Conservation (phyloP, 768 basidiomycete genomes). For the Lactifluus subvellereus region DNA sequence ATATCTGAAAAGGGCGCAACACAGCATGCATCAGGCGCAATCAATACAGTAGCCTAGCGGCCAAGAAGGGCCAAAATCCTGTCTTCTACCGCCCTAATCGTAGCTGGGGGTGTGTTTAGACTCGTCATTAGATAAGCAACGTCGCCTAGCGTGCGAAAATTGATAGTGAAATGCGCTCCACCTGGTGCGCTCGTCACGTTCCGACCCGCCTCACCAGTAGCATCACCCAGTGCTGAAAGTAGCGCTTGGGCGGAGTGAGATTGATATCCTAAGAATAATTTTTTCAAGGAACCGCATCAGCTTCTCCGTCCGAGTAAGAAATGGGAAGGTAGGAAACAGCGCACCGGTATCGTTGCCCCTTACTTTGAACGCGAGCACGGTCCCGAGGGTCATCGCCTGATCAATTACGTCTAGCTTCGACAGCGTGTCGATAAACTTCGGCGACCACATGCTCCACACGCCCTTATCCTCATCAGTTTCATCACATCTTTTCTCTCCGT, state of each 20-base stretch:
- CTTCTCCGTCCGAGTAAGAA: not conserved
- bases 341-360: conserved; percentile 51
- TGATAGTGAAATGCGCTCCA: conserved; percentile 58
- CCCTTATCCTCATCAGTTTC: conserved; percentile 12
- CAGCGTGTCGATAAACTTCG: conserved; percentile 56
- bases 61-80: conserved; percentile 45
- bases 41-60: not conserved
- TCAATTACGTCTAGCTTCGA: conserved; percentile 54
- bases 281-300: not conserved
- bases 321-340: conserved; percentile 14
- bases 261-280: conserved; percentile 38
- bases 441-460: conserved; percentile 89
- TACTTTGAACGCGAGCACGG: conserved; percentile 75
- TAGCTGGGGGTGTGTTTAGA: conserved; percentile 57
- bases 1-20: not conserved
- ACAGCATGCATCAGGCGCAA: not conserved
- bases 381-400: conserved; percentile 83
- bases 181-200: conserved; percentile 40
- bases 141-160: conserved; percentile 85
- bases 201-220: conserved; percentile 27
- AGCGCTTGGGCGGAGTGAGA: conserved; percentile 59
- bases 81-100: conserved; percentile 56
- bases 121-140: conserved; percentile 92
- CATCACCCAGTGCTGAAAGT: conserved; percentile 45
- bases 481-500: conserved; percentile 12